phyloP scores from a whole-genome alignment of 2,329 filamentous ascomycete species.

The Akanthomyces muscarius region DNA sequence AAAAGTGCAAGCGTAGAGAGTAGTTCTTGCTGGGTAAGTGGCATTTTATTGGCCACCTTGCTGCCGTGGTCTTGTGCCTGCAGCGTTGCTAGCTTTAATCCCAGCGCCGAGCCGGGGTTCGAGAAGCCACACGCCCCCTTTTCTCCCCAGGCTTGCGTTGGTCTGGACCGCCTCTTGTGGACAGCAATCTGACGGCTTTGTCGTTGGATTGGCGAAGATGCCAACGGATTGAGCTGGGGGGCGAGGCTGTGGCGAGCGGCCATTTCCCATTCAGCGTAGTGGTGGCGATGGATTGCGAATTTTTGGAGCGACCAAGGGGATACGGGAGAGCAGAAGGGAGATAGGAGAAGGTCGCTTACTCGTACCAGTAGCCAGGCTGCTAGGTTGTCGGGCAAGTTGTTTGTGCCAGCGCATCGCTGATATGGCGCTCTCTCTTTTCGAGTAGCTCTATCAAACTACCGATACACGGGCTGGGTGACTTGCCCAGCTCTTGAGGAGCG shows the following conservation, averaged over 20 bases:
- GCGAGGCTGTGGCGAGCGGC: too few relatives aligned
- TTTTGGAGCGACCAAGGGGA: background rate
- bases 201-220: background rate
- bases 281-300: background rate
- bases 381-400: too few relatives aligned
- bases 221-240: too few relatives aligned
- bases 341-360: background rate
- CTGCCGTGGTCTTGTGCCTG: too few relatives aligned
- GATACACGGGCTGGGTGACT: too few relatives aligned
- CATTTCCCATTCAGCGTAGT: background rate
- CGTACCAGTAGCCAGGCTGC: background rate
- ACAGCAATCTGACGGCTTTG: background rate
- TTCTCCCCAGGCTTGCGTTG: background rate
- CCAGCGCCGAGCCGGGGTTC: background rate
- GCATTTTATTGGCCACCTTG: background rate
- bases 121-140: background rate
- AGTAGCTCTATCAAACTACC: too few relatives aligned
- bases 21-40: background rate
- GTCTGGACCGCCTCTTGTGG: constrained; percentile 12
- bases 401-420: too few relatives aligned
- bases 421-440: too few relatives aligned
- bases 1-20: background rate
- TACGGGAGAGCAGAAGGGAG: background rate
- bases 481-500: too few relatives aligned
- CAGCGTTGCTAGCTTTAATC: background rate